Conservation (phyloP, 2,329 filamentous ascomycete species). For the Aspergillus latus region DNA sequence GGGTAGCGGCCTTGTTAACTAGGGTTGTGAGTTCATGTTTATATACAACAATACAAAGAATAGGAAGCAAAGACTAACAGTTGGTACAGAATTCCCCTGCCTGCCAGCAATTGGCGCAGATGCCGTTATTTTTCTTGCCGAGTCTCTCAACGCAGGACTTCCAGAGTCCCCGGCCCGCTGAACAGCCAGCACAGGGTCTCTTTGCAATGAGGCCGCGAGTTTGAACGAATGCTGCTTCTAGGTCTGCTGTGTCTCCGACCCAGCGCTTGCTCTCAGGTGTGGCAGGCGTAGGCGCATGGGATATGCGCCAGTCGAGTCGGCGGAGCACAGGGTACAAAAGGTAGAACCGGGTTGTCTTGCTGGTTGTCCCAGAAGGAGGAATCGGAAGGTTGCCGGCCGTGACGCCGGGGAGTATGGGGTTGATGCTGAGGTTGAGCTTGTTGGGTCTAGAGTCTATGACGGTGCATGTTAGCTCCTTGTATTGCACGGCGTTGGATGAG, state of each 20-base stretch:
- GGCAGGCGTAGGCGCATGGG: background rate
- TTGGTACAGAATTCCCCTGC: background rate
- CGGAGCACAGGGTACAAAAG: background rate
- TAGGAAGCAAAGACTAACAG: no score
- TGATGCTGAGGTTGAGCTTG: background rate
- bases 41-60: background rate
- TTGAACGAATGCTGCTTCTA: background rate
- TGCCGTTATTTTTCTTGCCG: background rate
- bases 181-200: background rate
- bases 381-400: background rate
- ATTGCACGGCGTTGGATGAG: background rate
- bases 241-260: background rate
- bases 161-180: background rate
- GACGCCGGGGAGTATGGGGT: background rate
- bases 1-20: no score
- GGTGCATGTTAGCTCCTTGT: background rate
- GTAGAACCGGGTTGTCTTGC: background rate
- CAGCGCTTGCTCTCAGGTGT: background rate
- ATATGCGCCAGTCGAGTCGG: background rate
- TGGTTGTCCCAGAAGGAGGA: background rate
- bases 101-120: background rate
- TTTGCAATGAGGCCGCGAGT: background rate
- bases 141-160: background rate
- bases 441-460: background rate
- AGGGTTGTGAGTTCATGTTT: no score